Percentiles rank a stretch among this genome's conserved stretches.
Evolutionary conservation across 805 yeast species (phyloP).

Genomic region (Spathaspora girioi): DNA sequence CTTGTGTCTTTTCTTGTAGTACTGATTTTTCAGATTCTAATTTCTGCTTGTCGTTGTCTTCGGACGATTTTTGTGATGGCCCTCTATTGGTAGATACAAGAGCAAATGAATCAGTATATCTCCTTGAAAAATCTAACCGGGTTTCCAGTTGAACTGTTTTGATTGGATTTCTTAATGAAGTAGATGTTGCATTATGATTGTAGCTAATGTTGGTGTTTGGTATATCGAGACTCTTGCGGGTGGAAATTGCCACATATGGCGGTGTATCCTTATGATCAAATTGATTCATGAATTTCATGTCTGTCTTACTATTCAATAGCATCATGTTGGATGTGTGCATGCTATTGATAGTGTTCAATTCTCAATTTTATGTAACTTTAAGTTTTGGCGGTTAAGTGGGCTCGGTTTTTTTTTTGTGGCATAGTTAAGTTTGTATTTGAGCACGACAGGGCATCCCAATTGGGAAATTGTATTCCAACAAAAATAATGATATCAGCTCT

Average conservation of each 20-base stretch:
- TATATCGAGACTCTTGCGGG: background rate
- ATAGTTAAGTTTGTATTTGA: background rate
- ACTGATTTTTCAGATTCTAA: too few relatives aligned
- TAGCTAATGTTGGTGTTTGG: background rate
- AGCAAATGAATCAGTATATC: background rate
- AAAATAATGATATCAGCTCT: background rate
- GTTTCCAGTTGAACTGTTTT: background rate
- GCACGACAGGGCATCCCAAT: background rate
- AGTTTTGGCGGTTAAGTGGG: background rate
- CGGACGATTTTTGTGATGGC: background rate
- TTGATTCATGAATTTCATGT: background rate
- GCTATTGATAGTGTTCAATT: background rate
- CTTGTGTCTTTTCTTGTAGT: background rate
- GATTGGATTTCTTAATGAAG: background rate
- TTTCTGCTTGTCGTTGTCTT: slow-evolving; percentile 1
- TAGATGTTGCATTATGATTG: background rate
- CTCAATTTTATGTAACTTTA: background rate
- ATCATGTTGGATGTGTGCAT: background rate
- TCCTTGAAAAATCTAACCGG: background rate
- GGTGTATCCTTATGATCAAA: background rate
- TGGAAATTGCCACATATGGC: background rate
- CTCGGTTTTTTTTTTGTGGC: background rate
- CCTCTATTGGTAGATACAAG: background rate
- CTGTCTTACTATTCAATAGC: background rate
- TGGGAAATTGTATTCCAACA: background rate